A percentile compares a stretch with the other conserved stretches of the same genome.
Conservation (phyloP, 306 rosid genomes). For the Sicyos baderoa region DNA sequence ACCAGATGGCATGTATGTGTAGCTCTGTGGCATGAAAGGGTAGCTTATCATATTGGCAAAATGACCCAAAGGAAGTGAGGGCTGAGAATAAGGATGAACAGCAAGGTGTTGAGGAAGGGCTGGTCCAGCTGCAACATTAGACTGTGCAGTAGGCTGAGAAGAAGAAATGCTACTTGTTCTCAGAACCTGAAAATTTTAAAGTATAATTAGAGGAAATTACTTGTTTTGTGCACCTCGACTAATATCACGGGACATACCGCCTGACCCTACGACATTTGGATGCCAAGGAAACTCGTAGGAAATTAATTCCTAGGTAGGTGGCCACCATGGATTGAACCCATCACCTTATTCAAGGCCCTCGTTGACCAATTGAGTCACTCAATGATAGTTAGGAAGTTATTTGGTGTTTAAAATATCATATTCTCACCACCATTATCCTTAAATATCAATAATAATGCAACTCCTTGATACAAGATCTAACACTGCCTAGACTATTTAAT, state of each 20-base stretch:
- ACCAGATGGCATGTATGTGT: conserved; percentile 93
- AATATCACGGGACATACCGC: no score
- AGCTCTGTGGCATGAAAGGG: conserved; percentile 95
- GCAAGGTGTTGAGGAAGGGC: conserved; percentile 92
- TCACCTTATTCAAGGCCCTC: no score
- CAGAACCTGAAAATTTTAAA: conserved; percentile 46
- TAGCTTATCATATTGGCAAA: conserved; percentile 91
- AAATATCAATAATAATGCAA: neutral
- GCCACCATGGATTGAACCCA: no score
- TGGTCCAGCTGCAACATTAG: conserved; percentile 70
- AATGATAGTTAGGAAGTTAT: no score
- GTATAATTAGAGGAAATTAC: conserved; percentile 3
- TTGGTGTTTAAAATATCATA: neutral
- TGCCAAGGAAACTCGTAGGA: no score
- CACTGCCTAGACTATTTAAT: neutral
- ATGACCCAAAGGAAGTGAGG: conserved; percentile 78
- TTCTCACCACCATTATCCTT: neutral
- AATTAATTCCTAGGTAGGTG: no score
- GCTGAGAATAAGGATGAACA: conserved; percentile 95
- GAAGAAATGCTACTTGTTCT: conserved; percentile 58
- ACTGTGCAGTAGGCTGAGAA: conserved; percentile 67
- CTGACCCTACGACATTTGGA: no score
- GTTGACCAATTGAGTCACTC: no score
- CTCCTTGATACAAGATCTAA: neutral
- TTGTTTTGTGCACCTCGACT: no score